Evolutionary conservation across 208 protist species (phyloP).

Genomic region (Acanthamoeba culbertsoni): DNA sequence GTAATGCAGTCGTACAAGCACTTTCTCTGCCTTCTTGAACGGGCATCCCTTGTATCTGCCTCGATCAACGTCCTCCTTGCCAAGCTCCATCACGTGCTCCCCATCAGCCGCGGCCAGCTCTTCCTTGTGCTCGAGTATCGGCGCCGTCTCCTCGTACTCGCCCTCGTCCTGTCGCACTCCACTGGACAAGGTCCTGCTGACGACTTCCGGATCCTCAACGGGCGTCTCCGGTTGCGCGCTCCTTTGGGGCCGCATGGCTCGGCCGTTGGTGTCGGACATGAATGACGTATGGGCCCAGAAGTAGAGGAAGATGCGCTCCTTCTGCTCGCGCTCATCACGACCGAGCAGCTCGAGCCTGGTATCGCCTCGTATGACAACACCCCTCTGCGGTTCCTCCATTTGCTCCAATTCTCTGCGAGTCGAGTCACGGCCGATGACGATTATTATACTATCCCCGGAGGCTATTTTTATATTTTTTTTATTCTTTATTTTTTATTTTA

Average conservation of each 20-base stretch:
- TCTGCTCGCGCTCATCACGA: neutral
- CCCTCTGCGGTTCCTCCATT: neutral
- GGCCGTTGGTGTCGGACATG: neutral
- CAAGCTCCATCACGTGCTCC: neutral
- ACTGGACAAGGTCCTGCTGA: neutral
- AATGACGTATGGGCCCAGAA: constrained; percentile 48
- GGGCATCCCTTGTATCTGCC: constrained; percentile 5
- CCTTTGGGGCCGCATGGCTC: neutral
- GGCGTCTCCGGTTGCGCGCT: neutral
- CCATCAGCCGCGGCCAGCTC: neutral
- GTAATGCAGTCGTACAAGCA: constrained; percentile 6
- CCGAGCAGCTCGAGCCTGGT: constrained; percentile 4
- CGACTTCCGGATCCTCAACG: neutral
- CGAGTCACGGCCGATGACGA: too few species aligned
- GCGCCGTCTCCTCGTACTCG: neutral
- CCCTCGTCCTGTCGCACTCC: neutral
- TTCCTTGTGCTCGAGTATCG: neutral
- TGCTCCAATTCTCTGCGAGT: neutral
- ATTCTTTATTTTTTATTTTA: neutral
- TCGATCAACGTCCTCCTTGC: neutral
- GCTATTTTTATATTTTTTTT: neutral
- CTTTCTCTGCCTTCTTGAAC: constrained; percentile 7
- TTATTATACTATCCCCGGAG: neutral
- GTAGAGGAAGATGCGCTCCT: constrained; percentile 54
- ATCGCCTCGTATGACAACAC: neutral